Base-by-base conservation (phyloP, 1,284 basidiomycete species). In the Trichosporon inkin region DNA sequence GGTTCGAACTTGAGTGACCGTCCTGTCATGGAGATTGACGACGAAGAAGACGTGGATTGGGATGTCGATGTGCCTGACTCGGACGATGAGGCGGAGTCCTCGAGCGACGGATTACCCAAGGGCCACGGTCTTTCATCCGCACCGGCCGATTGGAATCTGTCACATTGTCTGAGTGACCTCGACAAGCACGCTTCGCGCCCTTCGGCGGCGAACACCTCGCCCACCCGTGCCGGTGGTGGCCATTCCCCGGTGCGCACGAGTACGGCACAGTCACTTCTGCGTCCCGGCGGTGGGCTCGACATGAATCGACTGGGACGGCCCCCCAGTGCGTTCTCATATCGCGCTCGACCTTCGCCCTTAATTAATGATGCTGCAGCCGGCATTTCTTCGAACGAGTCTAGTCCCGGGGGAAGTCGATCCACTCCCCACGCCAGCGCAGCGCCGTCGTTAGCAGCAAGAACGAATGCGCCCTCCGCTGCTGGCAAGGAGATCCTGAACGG, bases 31-130 rank as follows among this genome's bases (percentile, higher is more conserved):
- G 65, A 67, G 19, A 63, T 64, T 24, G 65, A 67, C 17, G 64
- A 67, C 32, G 68, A 71, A 16, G 73, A 75, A 16, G 73, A 75
- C 56, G 67, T 77, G 3, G 75, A 77, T 61, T 76, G 73, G 72
- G 67, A 69, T 32, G 75, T 65, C 38, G 60, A 60, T 14, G 39
- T 69, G 40, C 60, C 57, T 14, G 65, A 63, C 37, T 65, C 65
- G 19, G 60, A 58, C 39, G 56, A 61, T 10, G 38, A 28, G 19
- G 32, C 34, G 11, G 17, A 34, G 32, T 51, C 53, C 35, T 36
- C 17, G 1, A 11, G 35, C 22, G 62, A 64, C 44, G 62, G 59
- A 6, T 55, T 64, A 5, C 62, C 62, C 14, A 38, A 44, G 19
- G 62, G 59, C 4, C 63, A 64, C 17, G 65, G 62, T 3, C 28